Conservation (phyloP, 176 grass and related monocot genomes). For the Phoenix roebelenii region DNA sequence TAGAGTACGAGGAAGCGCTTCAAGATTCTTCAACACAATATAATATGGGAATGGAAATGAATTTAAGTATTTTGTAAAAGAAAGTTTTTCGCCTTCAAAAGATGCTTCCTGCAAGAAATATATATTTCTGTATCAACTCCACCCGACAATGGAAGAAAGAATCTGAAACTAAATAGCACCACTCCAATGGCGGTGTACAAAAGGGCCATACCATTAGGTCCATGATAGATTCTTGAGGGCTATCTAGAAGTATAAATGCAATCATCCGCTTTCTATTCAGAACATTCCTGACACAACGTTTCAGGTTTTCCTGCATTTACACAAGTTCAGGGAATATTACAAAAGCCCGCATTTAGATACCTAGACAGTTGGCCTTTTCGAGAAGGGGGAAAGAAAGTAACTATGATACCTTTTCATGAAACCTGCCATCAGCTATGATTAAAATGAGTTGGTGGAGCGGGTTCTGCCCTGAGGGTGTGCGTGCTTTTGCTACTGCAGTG, state of each 20-base stretch:
- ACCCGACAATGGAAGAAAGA: no score
- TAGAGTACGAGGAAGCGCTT: conserved; percentile 78
- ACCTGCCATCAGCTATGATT: conserved; percentile 82
- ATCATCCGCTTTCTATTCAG: conserved; percentile 79
- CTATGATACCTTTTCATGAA: conserved; percentile 69
- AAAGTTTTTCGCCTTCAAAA: conserved; percentile 31
- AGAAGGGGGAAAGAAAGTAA: neutral
- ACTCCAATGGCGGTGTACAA: neutral
- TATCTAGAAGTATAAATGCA: conserved; percentile 80
- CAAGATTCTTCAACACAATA: conserved; percentile 64
- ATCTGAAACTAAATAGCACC: no score
- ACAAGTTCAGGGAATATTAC: neutral
- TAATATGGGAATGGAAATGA: conserved; percentile 91
- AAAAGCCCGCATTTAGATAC: no score
- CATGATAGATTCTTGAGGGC: conserved; percentile 71
- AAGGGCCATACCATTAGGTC: conserved; percentile 34
- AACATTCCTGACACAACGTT: conserved; percentile 59
- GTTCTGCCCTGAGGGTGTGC: conserved; percentile 76
- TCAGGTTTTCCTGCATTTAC: conserved; percentile 56
- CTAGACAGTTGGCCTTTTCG: no score
- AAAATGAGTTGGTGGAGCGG: conserved; percentile 79
- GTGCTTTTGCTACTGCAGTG: conserved; percentile 48
- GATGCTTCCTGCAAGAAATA: conserved; percentile 34
- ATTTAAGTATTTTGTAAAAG: conserved; percentile 51
- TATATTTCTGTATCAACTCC: no score